A percentile compares a stretch with the other conserved stretches of the same genome.
These are phyloP conservation scores for Cruciata laevipes DNA, from an alignment of 257 asterid genomes.

Conservation along the genomic window DNA sequence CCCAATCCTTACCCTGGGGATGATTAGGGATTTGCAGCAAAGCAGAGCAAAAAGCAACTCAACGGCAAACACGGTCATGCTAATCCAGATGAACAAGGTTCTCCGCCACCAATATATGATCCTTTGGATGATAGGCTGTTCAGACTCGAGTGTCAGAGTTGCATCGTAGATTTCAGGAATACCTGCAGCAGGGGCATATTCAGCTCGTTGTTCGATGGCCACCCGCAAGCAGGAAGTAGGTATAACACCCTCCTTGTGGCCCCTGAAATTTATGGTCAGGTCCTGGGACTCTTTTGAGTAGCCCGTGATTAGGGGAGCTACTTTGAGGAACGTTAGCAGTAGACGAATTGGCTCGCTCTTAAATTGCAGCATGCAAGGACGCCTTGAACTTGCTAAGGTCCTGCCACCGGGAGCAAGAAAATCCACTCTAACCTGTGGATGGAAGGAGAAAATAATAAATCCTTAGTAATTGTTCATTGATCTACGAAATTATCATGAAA, in stretches of 20 bases:
- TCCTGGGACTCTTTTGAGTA: slow-evolving; percentile 70
- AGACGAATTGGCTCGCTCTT: slow-evolving; percentile 67
- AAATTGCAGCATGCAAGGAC: slow-evolving; percentile 68
- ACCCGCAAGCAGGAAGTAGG: slow-evolving; percentile 74
- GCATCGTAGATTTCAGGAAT: slow-evolving; percentile 77
- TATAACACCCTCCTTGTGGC: slow-evolving; percentile 44
- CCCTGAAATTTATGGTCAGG: slow-evolving; percentile 42
- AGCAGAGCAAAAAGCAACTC: slow-evolving; percentile 61
- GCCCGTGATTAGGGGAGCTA: slow-evolving; percentile 66
- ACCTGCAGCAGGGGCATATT: slow-evolving; percentile 60
- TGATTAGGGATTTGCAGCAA: slow-evolving; percentile 59
- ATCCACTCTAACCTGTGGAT: slow-evolving; percentile 62
- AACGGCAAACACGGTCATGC: slow-evolving; percentile 54
- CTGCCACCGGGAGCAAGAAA: slow-evolving; percentile 54
- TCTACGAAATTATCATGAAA: neutral
- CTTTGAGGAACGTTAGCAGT: slow-evolving; percentile 50
- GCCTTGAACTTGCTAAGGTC: slow-evolving; percentile 47
- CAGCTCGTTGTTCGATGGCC: slow-evolving; percentile 68
- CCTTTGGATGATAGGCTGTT: slow-evolving; percentile 59
- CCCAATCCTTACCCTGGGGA: slow-evolving; percentile 54
- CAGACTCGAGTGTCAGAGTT: slow-evolving; percentile 51
- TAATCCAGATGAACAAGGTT: slow-evolving; percentile 71
- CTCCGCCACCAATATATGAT: slow-evolving; percentile 69
- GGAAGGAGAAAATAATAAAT: neutral
- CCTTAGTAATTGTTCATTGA: neutral